A percentile compares a stretch with the other conserved stretches of the same genome.
Conservation (phyloP, 331 rosid species). For the Malus hybrid region DNA sequence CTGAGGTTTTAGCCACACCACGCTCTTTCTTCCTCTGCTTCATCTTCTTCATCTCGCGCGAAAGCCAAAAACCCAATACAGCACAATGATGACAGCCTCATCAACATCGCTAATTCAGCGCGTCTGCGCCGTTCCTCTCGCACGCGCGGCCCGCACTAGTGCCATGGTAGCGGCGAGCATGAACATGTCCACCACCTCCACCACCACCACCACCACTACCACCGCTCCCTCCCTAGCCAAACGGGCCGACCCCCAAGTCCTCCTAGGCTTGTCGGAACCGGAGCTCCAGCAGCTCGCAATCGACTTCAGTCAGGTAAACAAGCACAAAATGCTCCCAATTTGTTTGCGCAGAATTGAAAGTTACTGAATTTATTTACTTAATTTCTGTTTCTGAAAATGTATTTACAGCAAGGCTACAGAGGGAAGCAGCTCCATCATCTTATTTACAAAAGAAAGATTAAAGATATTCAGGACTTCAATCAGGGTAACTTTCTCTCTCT, state of each 20-base stretch:
- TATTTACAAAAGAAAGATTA: constrained; percentile 74
- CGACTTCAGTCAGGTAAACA: constrained; percentile 60
- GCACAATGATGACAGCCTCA: constrained; percentile 29
- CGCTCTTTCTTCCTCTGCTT: not conserved
- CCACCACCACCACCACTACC: constrained; percentile 4
- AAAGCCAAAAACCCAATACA: not conserved
- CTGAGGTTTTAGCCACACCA: not conserved
- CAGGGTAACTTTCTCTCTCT: constrained; percentile 36
- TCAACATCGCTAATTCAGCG: constrained; percentile 65
- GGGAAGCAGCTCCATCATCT: constrained; percentile 91
- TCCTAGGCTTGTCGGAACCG: constrained; percentile 76
- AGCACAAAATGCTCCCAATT: not conserved
- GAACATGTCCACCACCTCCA: constrained; percentile 20
- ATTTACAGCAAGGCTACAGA: constrained; percentile 58
- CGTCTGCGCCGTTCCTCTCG: constrained; percentile 44
- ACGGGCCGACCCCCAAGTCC: constrained; percentile 40
- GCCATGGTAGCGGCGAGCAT: constrained; percentile 17
- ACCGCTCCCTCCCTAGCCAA: constrained; percentile 26
- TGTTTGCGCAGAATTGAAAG: not conserved
- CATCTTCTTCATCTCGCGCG: not conserved
- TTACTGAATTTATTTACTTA: not conserved
- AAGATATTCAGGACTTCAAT: constrained; percentile 62
- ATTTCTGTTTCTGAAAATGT: constrained; percentile 10
- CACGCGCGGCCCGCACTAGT: constrained; percentile 44
- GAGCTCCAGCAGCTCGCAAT: constrained; percentile 75